Conservation (phyloP, 768 basidiomycete genomes). For the Serpula lacrymans region DNA sequence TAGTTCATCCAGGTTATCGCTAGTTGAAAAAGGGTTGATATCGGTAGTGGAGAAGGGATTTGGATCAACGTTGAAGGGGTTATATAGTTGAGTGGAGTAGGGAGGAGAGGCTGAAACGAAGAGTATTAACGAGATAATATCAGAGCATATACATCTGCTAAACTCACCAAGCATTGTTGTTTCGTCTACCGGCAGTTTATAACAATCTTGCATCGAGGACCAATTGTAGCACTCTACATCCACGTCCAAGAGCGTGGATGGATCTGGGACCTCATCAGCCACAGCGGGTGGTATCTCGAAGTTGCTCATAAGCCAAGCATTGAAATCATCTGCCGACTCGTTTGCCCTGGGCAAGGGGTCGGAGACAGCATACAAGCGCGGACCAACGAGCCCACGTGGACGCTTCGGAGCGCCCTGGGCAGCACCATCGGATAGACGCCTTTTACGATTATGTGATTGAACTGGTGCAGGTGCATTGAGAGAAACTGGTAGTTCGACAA, state of each 20-base stretch:
- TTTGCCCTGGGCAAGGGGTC: slow-evolving; percentile 24
- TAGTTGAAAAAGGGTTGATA: no score
- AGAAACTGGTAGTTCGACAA: background rate
- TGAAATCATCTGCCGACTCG: slow-evolving; percentile 22
- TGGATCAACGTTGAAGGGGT: no score
- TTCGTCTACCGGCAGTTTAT: no score
- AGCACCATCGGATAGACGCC: slow-evolving; percentile 34
- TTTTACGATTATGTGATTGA: slow-evolving; percentile 23
- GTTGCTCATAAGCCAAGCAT: slow-evolving; percentile 34
- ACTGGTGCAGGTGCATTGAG: slow-evolving; percentile 2
- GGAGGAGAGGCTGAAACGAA: no score
- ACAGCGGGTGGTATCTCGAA: slow-evolving; percentile 27
- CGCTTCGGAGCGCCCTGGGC: slow-evolving; percentile 20
- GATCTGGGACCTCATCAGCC: slow-evolving; percentile 19
- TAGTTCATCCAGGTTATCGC: no score
- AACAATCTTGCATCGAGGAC: no score
- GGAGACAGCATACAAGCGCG: slow-evolving; percentile 24
- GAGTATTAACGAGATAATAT: no score
- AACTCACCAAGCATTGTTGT: no score
- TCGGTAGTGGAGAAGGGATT: no score
- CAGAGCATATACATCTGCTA: no score
- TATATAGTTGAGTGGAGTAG: no score
- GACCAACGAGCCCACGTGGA: slow-evolving; percentile 12
- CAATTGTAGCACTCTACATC: no score
- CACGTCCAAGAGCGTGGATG: slow-evolving; percentile 26